A percentile compares a stretch with the other conserved stretches of the same genome.
phyloP scores from a whole-genome alignment of 169 alveolate species.

The Ichthyophthirius multifiliis region DNA sequence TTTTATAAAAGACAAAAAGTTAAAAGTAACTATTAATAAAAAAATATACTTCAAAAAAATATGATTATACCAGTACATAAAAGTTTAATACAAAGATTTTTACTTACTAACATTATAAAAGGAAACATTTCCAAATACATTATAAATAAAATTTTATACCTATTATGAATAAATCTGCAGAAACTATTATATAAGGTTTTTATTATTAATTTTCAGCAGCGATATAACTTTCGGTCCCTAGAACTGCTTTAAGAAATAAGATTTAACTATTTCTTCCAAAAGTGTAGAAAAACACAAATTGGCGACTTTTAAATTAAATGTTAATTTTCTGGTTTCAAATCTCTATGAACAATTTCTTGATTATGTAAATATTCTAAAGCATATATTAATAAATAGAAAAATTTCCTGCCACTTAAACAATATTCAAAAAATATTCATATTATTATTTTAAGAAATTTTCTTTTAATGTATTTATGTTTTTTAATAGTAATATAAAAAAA shows the following conservation, averaged over 20 bases:
- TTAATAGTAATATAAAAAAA: too few species aligned
- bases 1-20: too few species aligned
- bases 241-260: conserved; percentile 22
- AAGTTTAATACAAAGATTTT: conserved; percentile 28
- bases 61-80: conserved; percentile 12
- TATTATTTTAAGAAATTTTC: too few species aligned
- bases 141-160: conserved; percentile 69
- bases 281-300: conserved; percentile 65
- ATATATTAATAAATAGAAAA: too few species aligned
- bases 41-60: too few species aligned
- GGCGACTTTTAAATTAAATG: conserved; percentile 53
- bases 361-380: conserved; percentile 71
- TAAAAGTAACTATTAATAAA: too few species aligned
- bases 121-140: conserved; percentile 71
- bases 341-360: conserved; percentile 68
- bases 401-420: too few species aligned
- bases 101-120: conserved; percentile 48
- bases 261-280: conserved; percentile 36
- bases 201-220: conserved; percentile 50
- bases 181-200: conserved; percentile 38
- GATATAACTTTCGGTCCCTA: conserved; percentile 58
- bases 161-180: conserved; percentile 65
- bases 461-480: too few species aligned
- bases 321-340: conserved; percentile 85
- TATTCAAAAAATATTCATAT: too few species aligned